A percentile compares a stretch with the other conserved stretches of the same genome.
These are phyloP conservation scores for Aspergillus sp. DNA, from an alignment of 2,329 filamentous ascomycete species.

Conservation along the genomic window DNA sequence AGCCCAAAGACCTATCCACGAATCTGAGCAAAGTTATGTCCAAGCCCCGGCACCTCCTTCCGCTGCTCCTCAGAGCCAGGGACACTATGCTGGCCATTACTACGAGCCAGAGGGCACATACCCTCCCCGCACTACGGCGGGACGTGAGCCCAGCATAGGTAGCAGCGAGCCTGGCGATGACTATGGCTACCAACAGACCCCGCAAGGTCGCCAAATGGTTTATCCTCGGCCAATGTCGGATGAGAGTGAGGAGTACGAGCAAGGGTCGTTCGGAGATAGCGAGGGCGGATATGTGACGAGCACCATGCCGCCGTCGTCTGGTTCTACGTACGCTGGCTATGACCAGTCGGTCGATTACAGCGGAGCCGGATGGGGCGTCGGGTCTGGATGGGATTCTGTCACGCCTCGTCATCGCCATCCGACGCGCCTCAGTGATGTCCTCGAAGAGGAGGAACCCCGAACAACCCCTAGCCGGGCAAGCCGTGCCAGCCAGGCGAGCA, in stretches of 20 bases:
- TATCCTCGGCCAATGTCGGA: conserved; percentile 51
- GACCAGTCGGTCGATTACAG: conserved; percentile 60
- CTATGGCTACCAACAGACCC: conserved; percentile 63
- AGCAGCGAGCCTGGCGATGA: conserved; percentile 65
- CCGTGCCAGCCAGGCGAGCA: conserved; percentile 46
- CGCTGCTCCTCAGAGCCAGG: conserved; percentile 30
- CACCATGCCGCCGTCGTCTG: conserved; percentile 25
- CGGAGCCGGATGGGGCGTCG: conserved; percentile 64
- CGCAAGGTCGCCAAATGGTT: conserved; percentile 60
- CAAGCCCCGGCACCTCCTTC: conserved; percentile 32
- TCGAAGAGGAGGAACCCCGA: conserved; percentile 80
- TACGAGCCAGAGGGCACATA: conserved; percentile 42
- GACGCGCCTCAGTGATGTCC: conserved; percentile 82
- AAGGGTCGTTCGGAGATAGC: conserved; percentile 48
- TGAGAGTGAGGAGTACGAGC: conserved; percentile 57
- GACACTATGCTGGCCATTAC: conserved; percentile 33
- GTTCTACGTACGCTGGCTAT: conserved; percentile 28
- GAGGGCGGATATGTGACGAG: conserved; percentile 28
- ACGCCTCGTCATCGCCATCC: conserved; percentile 78
- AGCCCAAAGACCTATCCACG: conserved; percentile 22
- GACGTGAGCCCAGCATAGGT: conserved; percentile 46
- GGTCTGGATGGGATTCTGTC: conserved; percentile 72
- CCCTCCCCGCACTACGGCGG: conserved; percentile 41
- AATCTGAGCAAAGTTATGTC: conserved; percentile 12
- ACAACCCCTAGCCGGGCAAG: conserved; percentile 69